Conservation (phyloP, 805 yeast species). For the Barnettozyma californica region DNA sequence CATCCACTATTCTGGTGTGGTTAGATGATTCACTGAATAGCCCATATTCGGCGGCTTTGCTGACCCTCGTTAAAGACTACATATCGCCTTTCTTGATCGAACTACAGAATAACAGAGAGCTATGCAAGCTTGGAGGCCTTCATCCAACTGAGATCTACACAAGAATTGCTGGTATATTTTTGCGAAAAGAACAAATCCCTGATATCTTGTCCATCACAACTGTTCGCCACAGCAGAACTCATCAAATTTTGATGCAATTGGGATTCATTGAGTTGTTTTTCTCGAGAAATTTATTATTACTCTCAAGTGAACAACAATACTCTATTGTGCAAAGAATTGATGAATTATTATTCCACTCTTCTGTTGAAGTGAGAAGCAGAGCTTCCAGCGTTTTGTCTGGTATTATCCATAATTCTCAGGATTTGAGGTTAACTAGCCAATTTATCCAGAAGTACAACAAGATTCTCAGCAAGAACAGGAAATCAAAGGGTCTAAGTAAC, state of each 20-base stretch:
- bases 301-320: slow-evolving; percentile 42
- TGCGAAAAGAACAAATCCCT: slow-evolving; percentile 36
- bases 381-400: slow-evolving; percentile 77
- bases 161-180: slow-evolving; percentile 43
- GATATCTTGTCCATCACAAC: slow-evolving; percentile 39
- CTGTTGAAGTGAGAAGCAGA: slow-evolving; percentile 68
- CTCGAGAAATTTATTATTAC: slow-evolving; percentile 56
- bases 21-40: slow-evolving; percentile 48
- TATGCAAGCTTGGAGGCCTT: slow-evolving; percentile 63
- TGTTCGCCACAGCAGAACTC: slow-evolving; percentile 38
- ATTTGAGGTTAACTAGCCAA: slow-evolving; percentile 35
- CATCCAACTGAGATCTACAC: slow-evolving; percentile 46
- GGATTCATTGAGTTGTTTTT: slow-evolving; percentile 66
- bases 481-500: slow-evolving; percentile 30
- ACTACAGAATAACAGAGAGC: slow-evolving; percentile 67
- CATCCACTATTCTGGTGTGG: slow-evolving; percentile 63
- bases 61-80: slow-evolving; percentile 44
- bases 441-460: slow-evolving; percentile 31
- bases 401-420: slow-evolving; percentile 51
- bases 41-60: slow-evolving; percentile 46
- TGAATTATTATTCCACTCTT: slow-evolving; percentile 51
- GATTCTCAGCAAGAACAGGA: slow-evolving; percentile 23
- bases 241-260: slow-evolving; percentile 63
- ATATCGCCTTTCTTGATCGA: slow-evolving; percentile 67
- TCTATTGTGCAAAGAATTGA: slow-evolving; percentile 47